phyloP scores from a whole-genome alignment of 2,329 filamentous ascomycete species.

The Fonsecaea pedrosoi region DNA sequence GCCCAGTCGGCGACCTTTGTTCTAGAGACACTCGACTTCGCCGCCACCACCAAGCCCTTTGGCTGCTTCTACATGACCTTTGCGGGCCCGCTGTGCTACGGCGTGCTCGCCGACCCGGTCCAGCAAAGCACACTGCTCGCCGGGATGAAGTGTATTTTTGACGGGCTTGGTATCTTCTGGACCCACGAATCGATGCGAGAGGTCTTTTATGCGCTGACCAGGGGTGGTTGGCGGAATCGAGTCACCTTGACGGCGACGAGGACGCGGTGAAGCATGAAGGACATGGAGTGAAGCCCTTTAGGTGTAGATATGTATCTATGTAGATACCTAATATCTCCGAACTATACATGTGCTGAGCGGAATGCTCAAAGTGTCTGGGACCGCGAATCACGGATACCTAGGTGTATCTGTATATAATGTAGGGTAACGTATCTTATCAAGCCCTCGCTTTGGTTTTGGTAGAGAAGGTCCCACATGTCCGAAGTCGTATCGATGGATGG shows the following conservation, averaged over 20 bases:
- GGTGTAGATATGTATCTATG: too few relatives aligned
- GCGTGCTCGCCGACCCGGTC: conserved; percentile 1
- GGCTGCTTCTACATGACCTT: conserved; percentile 21
- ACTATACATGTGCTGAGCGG: too few relatives aligned
- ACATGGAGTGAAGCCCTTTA: background rate
- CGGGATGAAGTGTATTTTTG: conserved; percentile 5
- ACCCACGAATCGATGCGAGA: background rate
- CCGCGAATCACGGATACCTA: too few relatives aligned
- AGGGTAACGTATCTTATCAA: too few relatives aligned
- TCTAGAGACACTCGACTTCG: conserved; percentile 15
- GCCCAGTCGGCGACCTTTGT: conserved; percentile 9
- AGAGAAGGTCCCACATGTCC: too few relatives aligned
- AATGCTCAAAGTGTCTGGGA: too few relatives aligned
- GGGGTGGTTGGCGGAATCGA: background rate
- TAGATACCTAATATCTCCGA: too few relatives aligned
- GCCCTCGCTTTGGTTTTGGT: too few relatives aligned
- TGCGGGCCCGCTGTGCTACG: conserved; percentile 17
- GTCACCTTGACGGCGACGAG: background rate
- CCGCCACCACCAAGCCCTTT: conserved; percentile 7
- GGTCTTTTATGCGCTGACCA: background rate
- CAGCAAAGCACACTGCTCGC: background rate
- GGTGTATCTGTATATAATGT: too few relatives aligned
- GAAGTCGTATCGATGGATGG: too few relatives aligned
- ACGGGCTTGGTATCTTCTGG: background rate
- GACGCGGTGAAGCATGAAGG: background rate